phyloP scores from a whole-genome alignment of 768 basidiomycete genomes.

The Phanerochaete sordida region DNA sequence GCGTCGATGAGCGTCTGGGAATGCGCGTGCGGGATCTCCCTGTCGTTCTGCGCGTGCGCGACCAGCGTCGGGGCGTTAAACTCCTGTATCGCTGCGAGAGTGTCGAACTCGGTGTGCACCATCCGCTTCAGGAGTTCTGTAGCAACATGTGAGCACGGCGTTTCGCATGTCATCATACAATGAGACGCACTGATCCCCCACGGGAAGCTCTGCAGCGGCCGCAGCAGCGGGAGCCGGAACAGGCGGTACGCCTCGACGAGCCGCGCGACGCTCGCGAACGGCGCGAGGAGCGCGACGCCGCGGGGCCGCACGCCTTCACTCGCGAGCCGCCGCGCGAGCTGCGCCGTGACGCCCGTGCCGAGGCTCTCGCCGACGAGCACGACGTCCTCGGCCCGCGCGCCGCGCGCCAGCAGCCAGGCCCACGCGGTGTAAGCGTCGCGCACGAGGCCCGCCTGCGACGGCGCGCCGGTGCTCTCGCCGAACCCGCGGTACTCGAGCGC shows the following conservation, averaged over 20 bases:
- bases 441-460: slow-evolving; percentile 71
- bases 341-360: slow-evolving; percentile 73
- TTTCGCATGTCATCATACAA: background rate
- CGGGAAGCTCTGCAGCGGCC: slow-evolving; percentile 66
- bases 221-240: slow-evolving; percentile 67
- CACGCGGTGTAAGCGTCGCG: slow-evolving; percentile 75
- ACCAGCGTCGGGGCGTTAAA: slow-evolving; percentile 69
- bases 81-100: slow-evolving; percentile 52
- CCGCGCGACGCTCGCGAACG: slow-evolving; percentile 33
- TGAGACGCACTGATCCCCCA: slow-evolving; percentile 18
- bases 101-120: slow-evolving; percentile 58
- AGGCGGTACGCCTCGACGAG: slow-evolving; percentile 68
- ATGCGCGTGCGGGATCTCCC: slow-evolving; percentile 69
- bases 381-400: slow-evolving; percentile 55
- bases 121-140: slow-evolving; percentile 55
- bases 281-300: slow-evolving; percentile 39
- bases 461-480: slow-evolving; percentile 78
- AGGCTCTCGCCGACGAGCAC: slow-evolving; percentile 84
- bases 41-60: slow-evolving; percentile 72
- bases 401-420: slow-evolving; percentile 66
- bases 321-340: slow-evolving; percentile 36
- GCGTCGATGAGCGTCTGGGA: slow-evolving; percentile 64
- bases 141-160: background rate
- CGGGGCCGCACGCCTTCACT: slow-evolving; percentile 35
- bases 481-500: slow-evolving; percentile 92